Percentiles rank a stretch among this genome's conserved stretches.
Evolutionary conservation across 768 basidiomycete genomes (phyloP).

Genomic region (Russula vinacea): DNA sequence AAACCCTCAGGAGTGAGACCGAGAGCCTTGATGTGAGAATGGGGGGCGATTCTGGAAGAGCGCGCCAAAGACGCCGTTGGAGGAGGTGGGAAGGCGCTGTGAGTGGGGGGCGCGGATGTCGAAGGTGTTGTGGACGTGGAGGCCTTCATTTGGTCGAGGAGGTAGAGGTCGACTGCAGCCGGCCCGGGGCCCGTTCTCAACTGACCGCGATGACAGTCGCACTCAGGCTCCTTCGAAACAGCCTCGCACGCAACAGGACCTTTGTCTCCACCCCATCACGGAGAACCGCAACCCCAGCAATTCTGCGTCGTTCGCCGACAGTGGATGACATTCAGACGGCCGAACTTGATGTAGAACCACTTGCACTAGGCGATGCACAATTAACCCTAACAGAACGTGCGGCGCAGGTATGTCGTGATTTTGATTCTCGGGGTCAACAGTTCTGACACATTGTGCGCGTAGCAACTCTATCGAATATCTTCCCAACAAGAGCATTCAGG

Average conservation of each 20-base stretch:
- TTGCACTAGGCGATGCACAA: conserved; percentile 51
- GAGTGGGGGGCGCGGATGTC: conserved; percentile 41
- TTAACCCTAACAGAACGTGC: conserved; percentile 69
- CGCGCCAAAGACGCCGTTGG: conserved; percentile 57
- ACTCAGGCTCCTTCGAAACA: too few relatives aligned
- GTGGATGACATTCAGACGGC: conserved; percentile 52
- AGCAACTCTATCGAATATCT: conserved; percentile 80
- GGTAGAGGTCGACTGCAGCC: not conserved
- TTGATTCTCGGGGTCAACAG: not conserved
- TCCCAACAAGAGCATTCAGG: conserved; percentile 57
- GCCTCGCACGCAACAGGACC: not conserved
- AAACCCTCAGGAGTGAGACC: conserved; percentile 83
- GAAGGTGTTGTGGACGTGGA: conserved; percentile 27
- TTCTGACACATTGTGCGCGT: conserved; percentile 9
- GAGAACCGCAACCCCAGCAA: conserved; percentile 30
- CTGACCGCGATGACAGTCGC: too few relatives aligned
- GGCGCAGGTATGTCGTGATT: conserved; percentile 54
- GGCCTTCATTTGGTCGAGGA: conserved; percentile 24
- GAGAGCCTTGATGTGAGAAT: conserved; percentile 96
- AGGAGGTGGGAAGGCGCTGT: conserved; percentile 72
- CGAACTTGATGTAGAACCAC: conserved; percentile 60
- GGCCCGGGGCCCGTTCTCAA: too few relatives aligned
- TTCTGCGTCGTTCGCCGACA: conserved; percentile 39
- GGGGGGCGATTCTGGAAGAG: conserved; percentile 80
- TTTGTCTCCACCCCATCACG: conserved; percentile 15